Base-by-base conservation (phyloP, 1,284 basidiomycete species). In the Sanghuangporus weigelae region DNA sequence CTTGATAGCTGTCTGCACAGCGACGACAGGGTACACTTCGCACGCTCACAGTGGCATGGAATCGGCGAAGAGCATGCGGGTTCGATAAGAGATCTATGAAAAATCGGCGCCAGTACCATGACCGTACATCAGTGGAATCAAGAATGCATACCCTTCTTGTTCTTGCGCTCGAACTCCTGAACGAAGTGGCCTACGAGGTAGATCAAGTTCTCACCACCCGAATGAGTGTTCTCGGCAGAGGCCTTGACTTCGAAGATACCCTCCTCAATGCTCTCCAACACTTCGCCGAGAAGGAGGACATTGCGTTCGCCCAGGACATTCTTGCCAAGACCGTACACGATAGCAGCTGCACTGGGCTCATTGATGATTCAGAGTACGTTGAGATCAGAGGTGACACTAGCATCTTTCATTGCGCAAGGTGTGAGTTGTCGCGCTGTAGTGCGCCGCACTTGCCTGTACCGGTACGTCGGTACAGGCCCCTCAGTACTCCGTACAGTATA, bases 231-330 rank as follows among this genome's bases (percentile, higher is more conserved):
- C 86, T 96, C 96, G 67, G 96, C 96, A 67, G 96, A 98, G 67
- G 96, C 95, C 84, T 97, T 96, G 78, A 98, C 96, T 79, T 97
- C 96, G 81, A 98, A 99, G 78, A 99, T 95, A 78, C 95, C 95
- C 79, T 97, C 96, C 78, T 98, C 95, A 68, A 98, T 98, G 68
- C 95, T 96, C 70, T 98, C 80, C 67, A 99, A 92, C 40, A 96
- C 98, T 39, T 98, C 96, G 84, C 98, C 96, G 82, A 97, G 98
- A 77, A 99, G 95, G 73, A 96, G 83, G 67, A 96, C 93, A 74
- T 97, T 96, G 70, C 91, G 91, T 81, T 96, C 94, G 65, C 90
- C 90, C 38, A 76, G 74, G 60, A 90, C 85, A 80, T 95, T 95
- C 80, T 94, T 92, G 78, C 92, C 90, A 64, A 96, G 89, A 81